phyloP scores from a whole-genome alignment of 2,329 filamentous ascomycete species.

The Venturia nashicola region DNA sequence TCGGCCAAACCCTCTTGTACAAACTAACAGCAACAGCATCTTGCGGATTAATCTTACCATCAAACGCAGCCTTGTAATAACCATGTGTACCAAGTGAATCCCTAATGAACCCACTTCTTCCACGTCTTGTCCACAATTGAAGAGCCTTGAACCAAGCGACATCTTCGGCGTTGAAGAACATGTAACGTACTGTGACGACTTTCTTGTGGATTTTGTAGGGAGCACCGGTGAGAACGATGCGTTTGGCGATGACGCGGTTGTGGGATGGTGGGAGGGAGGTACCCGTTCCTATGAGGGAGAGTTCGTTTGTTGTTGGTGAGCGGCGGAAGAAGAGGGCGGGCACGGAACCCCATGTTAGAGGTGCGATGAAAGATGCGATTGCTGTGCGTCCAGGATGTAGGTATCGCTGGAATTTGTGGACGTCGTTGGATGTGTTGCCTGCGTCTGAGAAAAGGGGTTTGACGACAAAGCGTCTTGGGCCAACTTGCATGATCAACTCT shows the following conservation, averaged over 20 bases:
- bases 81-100: conserved; percentile 91
- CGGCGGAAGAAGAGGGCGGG: conserved; percentile 80
- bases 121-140: conserved; percentile 85
- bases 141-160: conserved; percentile 96
- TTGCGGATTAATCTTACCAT: conserved; percentile 89
- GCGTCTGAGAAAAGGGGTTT: conserved; percentile 82
- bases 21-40: conserved; percentile 80
- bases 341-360: conserved; percentile 84
- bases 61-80: conserved; percentile 99
- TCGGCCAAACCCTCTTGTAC: conserved; percentile 48
- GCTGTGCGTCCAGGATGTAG: conserved; percentile 83
- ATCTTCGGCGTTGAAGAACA: conserved; percentile 98
- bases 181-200: conserved; percentile 92
- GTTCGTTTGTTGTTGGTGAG: conserved; percentile 30
- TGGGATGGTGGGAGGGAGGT: conserved; percentile 69
- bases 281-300: conserved; percentile 74
- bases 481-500: conserved; percentile 82
- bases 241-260: conserved; percentile 76
- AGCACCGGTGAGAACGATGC: conserved; percentile 86
- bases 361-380: conserved; percentile 80
- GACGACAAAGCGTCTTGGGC: conserved; percentile 72
- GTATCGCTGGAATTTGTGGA: conserved; percentile 92
- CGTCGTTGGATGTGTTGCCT: conserved; percentile 89
- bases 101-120: conserved; percentile 83
- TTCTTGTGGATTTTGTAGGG: conserved; percentile 99